Evolutionary conservation across 192 early-diverging fungal genomes (phyloP).

Genomic region (Coemansia sp.): DNA sequence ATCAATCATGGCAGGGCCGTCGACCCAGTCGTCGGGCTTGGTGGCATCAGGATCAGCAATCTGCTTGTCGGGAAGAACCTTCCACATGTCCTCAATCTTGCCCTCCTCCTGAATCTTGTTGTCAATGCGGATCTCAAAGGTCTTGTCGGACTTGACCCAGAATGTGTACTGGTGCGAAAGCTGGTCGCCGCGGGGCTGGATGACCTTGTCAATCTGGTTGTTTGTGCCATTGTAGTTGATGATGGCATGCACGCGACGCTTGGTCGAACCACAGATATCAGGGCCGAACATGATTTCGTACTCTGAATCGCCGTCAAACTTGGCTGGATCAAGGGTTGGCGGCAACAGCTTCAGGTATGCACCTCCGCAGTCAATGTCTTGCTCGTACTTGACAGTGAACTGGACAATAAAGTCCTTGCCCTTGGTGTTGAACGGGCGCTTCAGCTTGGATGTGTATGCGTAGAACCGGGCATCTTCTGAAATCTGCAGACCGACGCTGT

Average conservation of each 20-base stretch:
- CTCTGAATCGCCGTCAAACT: conserved; percentile 81
- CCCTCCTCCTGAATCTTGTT: conserved; percentile 77
- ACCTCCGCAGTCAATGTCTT: conserved; percentile 87
- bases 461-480: conserved; percentile 82
- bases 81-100: conserved; percentile 75
- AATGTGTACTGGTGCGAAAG: conserved; percentile 89
- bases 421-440: conserved; percentile 73
- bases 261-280: conserved; percentile 85
- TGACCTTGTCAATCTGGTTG: conserved; percentile 73
- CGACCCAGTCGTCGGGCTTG: conserved; percentile 91
- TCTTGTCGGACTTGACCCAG: conserved; percentile 72
- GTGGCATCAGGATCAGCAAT: conserved; percentile 76
- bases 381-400: conserved; percentile 90
- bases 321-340: conserved; percentile 69
- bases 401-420: conserved; percentile 84
- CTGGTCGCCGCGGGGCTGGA: conserved; percentile 72
- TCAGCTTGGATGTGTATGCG: conserved; percentile 72
- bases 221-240: conserved; percentile 91
- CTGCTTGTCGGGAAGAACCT: conserved; percentile 76
- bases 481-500: conserved; percentile 76
- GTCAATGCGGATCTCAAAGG: conserved; percentile 72
- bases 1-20: conserved; percentile 65
- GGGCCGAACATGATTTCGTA: conserved; percentile 87
- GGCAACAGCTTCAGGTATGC: conserved; percentile 89
- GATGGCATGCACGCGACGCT: conserved; percentile 93